These are phyloP conservation scores for Pyrenophora graminea DNA, from an alignment of 2,329 filamentous ascomycete genomes.

Conservation along the genomic window DNA sequence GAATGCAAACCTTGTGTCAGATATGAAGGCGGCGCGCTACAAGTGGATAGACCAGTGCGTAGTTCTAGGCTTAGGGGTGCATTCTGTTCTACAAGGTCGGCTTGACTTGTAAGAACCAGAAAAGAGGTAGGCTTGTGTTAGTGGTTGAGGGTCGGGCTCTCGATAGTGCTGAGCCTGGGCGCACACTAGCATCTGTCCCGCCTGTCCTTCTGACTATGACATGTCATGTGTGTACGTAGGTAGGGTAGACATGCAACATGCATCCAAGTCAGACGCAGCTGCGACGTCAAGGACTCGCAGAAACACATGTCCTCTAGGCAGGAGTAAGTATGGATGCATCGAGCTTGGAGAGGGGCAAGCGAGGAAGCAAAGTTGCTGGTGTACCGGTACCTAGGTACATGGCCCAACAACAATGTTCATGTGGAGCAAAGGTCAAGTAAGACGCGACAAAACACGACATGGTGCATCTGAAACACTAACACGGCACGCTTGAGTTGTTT, in stretches of 20 bases:
- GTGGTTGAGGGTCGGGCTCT: slow-evolving; percentile 7
- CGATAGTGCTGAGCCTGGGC: slow-evolving; percentile 3
- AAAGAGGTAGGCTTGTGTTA: slow-evolving; percentile 4
- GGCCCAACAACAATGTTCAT: background rate
- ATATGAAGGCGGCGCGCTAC: background rate
- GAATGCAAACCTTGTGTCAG: background rate
- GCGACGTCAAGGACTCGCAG: slow-evolving; percentile 1
- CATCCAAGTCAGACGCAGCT: slow-evolving; percentile 6
- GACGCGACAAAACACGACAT: slow-evolving; percentile 27
- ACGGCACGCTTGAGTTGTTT: slow-evolving; percentile 24
- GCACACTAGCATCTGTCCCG: background rate
- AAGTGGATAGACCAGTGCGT: background rate
- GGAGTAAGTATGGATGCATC: background rate
- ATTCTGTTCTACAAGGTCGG: slow-evolving; percentile 2
- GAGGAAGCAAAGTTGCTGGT: background rate
- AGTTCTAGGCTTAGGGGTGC: background rate
- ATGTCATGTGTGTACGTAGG: background rate
- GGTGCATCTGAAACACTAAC: slow-evolving; percentile 28
- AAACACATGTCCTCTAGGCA: too few relatives aligned
- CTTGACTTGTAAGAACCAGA: slow-evolving; percentile 2
- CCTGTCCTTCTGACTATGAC: background rate
- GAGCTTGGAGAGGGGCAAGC: slow-evolving; percentile 1
- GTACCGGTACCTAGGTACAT: background rate
- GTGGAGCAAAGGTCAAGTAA: slow-evolving; percentile 8
- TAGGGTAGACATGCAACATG: background rate